Percentiles rank a stretch among this genome's conserved stretches.
phyloP scores from a whole-genome alignment of 179 eudicot genomes.

The Silene coronaria region DNA sequence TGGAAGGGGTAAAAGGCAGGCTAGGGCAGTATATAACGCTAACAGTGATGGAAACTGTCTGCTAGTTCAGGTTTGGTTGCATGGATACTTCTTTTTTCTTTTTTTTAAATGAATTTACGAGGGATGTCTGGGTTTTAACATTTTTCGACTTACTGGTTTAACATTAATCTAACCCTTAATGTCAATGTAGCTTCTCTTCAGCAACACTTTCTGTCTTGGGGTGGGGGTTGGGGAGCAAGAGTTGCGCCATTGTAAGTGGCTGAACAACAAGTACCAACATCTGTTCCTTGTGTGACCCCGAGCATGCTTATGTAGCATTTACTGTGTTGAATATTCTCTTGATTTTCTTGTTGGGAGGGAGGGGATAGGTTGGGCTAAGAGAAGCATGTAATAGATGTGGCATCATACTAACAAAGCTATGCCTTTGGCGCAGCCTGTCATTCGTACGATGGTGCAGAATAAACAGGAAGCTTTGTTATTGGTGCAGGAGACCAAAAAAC shows the following conservation, averaged over 20 bases:
- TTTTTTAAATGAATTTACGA: conserved; percentile 1
- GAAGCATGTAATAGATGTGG: background rate
- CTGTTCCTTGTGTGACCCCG: background rate
- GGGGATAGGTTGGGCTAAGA: too few species aligned
- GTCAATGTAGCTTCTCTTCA: background rate
- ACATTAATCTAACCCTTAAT: background rate
- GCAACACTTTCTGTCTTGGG: background rate
- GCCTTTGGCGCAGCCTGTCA: conserved; percentile 36
- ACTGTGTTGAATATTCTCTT: background rate
- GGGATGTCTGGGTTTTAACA: background rate
- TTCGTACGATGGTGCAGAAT: conserved; percentile 22
- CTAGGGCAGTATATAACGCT: conserved; percentile 20
- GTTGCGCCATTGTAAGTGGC: background rate
- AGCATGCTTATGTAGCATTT: background rate
- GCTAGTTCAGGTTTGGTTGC: conserved; percentile 31
- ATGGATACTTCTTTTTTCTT: background rate
- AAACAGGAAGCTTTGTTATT: conserved; percentile 28
- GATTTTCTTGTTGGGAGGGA: background rate
- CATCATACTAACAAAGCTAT: background rate
- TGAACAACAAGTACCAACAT: background rate
- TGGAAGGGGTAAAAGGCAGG: conserved; percentile 35
- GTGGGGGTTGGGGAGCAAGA: background rate
- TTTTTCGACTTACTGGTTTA: background rate
- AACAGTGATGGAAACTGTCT: conserved; percentile 15
- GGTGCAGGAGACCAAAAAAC: conserved; percentile 47